Conservation (phyloP, 2,329 filamentous ascomycete species). For the Colletotrichum australisinense region DNA sequence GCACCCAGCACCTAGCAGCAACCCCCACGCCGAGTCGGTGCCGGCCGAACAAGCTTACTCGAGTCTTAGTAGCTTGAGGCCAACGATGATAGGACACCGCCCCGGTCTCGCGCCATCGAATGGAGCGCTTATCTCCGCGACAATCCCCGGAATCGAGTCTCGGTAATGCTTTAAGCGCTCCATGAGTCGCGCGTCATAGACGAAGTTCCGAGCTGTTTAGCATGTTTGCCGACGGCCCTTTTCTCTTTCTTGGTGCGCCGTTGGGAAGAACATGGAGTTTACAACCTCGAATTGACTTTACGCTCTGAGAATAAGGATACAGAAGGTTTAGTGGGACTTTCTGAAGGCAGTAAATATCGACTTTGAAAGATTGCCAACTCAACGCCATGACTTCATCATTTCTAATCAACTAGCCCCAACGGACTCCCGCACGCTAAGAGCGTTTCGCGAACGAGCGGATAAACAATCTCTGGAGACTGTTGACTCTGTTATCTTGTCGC, state of each 20-base stretch:
- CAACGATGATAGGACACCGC: constrained; percentile 21
- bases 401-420: constrained; percentile 11
- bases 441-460: background rate
- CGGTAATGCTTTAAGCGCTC: background rate
- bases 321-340: background rate
- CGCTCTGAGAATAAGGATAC: background rate
- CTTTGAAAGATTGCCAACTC: background rate
- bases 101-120: constrained; percentile 23
- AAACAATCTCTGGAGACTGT: background rate
- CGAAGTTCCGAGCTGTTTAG: too few relatives aligned
- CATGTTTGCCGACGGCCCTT: background rate
- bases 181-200: constrained; percentile 9
- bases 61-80: too few relatives aligned
- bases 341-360: background rate
- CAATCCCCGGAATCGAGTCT: background rate
- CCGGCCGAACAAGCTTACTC: constrained; percentile 10
- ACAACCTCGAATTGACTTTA: background rate
- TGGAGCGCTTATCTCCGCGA: constrained; percentile 16
- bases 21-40: constrained; percentile 23
- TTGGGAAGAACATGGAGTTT: background rate
- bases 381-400: constrained; percentile 20
- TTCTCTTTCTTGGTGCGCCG: background rate
- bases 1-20: too few relatives aligned
- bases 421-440: constrained; percentile 24
- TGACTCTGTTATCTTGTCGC: background rate